Conservation (phyloP, 2,329 filamentous ascomycete genomes). For the Cylindrodendrum hubeiense region DNA sequence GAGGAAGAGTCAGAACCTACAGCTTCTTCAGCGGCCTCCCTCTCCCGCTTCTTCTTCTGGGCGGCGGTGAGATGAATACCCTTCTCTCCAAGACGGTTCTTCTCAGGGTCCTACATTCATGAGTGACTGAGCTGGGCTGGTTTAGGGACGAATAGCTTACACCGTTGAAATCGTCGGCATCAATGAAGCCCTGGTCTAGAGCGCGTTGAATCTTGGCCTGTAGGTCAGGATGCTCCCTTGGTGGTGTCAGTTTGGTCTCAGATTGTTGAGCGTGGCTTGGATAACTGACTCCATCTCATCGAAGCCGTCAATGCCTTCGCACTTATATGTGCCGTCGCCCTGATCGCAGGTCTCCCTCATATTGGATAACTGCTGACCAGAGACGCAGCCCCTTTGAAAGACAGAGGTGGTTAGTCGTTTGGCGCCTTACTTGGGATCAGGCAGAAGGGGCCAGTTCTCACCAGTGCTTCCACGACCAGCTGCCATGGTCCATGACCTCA, state of each 20-base stretch:
- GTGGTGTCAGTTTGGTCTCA: conserved; percentile 24
- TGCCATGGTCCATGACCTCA: conserved; percentile 69
- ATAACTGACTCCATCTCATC: conserved; percentile 74
- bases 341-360: conserved; percentile 68
- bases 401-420: conserved; percentile 7
- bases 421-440: background rate
- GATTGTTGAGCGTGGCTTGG: background rate
- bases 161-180: conserved; percentile 88
- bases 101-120: conserved; percentile 73
- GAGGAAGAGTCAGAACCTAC: conserved; percentile 26
- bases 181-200: conserved; percentile 82
- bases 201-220: conserved; percentile 81
- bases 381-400: conserved; percentile 83
- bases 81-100: conserved; percentile 76
- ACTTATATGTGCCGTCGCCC: conserved; percentile 64
- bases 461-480: conserved; percentile 90
- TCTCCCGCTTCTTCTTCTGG: conserved; percentile 53
- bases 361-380: conserved; percentile 78
- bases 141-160: conserved; percentile 64
- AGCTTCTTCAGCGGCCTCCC: conserved; percentile 45
- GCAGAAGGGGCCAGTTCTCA: conserved; percentile 56
- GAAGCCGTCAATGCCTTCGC: conserved; percentile 81
- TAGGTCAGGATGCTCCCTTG: conserved; percentile 65
- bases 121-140: conserved; percentile 20
- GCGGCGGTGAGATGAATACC: conserved; percentile 68